These are phyloP conservation scores for Termitomyces bulborhizus DNA, from an alignment of 768 basidiomycete genomes.

Conservation along the genomic window DNA sequence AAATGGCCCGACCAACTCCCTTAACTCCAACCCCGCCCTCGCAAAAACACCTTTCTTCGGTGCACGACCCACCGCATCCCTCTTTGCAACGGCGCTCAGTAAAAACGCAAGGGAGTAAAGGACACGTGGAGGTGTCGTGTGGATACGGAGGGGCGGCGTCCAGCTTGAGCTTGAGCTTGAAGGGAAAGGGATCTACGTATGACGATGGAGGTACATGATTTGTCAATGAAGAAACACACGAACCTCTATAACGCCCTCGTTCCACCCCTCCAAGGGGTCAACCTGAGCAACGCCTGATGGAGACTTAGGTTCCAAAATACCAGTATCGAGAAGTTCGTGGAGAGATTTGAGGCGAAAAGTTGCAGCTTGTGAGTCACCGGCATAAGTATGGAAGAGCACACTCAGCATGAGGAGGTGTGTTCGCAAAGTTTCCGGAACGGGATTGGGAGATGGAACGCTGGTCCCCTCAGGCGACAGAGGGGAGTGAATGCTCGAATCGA, in stretches of 20 bases:
- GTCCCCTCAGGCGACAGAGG: neutral
- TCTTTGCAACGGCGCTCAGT: constrained; percentile 58
- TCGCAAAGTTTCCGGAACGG: constrained; percentile 19
- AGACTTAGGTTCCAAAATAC: constrained; percentile 27
- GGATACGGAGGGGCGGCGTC: constrained; percentile 34
- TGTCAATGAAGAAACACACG: constrained; percentile 8
- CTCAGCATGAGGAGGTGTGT: constrained; percentile 60
- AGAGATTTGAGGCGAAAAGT: constrained; percentile 49
- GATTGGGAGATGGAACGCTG: neutral
- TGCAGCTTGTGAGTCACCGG: constrained; percentile 41
- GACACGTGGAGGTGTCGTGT: constrained; percentile 62
- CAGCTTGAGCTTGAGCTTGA: neutral
- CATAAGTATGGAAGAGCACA: constrained; percentile 56
- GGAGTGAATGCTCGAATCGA: neutral
- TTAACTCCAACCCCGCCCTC: constrained; percentile 48
- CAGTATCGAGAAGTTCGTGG: constrained; percentile 64
- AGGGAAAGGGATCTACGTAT: constrained; percentile 24
- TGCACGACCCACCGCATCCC: constrained; percentile 67
- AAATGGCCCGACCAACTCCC: constrained; percentile 23
- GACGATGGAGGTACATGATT: constrained; percentile 8
- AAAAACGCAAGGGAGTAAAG: constrained; percentile 63
- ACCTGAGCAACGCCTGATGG: neutral
- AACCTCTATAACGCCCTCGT: constrained; percentile 30
- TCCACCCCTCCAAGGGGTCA: constrained; percentile 12
- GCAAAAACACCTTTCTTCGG: constrained; percentile 72